phyloP scores from a whole-genome alignment of 768 basidiomycete species.

The Cystobasidium onofrii region DNA sequence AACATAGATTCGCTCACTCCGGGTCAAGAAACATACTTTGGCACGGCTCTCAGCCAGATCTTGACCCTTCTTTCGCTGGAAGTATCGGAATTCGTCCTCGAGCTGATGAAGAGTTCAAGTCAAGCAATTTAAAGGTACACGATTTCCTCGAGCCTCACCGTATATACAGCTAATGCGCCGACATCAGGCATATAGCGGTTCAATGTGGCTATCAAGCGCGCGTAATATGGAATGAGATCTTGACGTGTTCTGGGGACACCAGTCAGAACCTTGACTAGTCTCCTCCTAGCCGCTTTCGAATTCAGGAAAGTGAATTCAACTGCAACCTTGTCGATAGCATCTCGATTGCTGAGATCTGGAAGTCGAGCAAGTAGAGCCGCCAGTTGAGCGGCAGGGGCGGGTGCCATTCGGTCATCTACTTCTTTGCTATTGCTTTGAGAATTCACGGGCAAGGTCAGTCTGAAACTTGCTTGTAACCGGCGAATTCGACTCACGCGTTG shows the following conservation, averaged over 20 bases:
- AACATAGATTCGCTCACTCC: not conserved
- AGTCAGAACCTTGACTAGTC: slow-evolving; percentile 75
- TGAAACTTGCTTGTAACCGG: too few relatives aligned
- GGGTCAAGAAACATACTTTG: slow-evolving; percentile 54
- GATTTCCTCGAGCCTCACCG: slow-evolving; percentile 53
- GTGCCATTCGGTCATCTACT: slow-evolving; percentile 51
- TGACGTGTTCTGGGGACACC: slow-evolving; percentile 78
- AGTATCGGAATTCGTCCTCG: slow-evolving; percentile 91
- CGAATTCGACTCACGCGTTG: not conserved
- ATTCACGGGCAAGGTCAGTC: too few relatives aligned
- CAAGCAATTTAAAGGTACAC: not conserved
- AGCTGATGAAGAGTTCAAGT: slow-evolving; percentile 53
- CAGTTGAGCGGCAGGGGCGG: slow-evolving; percentile 83
- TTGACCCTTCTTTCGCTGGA: slow-evolving; percentile 87
- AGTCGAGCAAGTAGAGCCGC: slow-evolving; percentile 81
- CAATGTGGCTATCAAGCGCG: slow-evolving; percentile 76
- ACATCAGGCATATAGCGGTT: slow-evolving; percentile 90
- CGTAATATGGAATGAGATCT: slow-evolving; percentile 87
- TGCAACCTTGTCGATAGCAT: slow-evolving; percentile 81
- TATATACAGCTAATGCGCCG: slow-evolving; percentile 67
- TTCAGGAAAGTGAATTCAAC: slow-evolving; percentile 95
- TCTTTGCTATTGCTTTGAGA: not conserved
- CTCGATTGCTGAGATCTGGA: slow-evolving; percentile 86
- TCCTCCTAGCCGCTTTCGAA: slow-evolving; percentile 87
- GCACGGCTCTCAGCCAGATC: slow-evolving; percentile 76